Percentiles rank a stretch among this genome's conserved stretches.
Conservation (phyloP, 2,329 filamentous ascomycete species). For the Gaeumannomyces tritici region DNA sequence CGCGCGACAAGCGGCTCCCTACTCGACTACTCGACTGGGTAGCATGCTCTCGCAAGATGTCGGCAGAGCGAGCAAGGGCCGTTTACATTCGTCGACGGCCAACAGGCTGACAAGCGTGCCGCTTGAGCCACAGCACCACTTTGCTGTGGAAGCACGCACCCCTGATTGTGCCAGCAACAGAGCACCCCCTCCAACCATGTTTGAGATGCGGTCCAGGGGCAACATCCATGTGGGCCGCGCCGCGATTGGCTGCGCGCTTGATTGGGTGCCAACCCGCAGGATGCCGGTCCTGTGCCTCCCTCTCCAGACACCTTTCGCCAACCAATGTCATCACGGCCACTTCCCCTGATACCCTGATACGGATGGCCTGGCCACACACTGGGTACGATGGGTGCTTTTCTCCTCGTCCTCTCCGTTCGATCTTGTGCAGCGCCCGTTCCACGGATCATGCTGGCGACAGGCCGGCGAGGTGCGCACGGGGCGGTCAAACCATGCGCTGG, state of each 20-base stretch:
- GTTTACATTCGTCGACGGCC: neutral
- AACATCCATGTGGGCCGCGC: neutral
- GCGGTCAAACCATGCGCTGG: neutral
- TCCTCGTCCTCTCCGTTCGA: too few species aligned
- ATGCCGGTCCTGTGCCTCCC: neutral
- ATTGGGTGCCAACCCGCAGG: neutral
- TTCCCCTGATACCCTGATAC: too few species aligned
- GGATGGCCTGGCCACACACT: neutral
- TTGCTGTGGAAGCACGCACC: neutral
- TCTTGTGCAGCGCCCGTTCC: neutral
- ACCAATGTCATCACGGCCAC: neutral
- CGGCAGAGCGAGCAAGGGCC: too few species aligned
- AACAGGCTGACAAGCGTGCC: neutral
- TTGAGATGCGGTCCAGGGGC: neutral
- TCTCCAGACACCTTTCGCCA: neutral
- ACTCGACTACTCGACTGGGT: too few species aligned
- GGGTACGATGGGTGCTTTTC: too few species aligned
- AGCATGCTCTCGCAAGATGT: too few species aligned
- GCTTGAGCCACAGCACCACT: too few species aligned
- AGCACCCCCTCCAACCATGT: neutral
- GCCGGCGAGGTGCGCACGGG: too few species aligned
- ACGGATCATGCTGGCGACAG: neutral
- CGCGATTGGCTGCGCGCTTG: neutral
- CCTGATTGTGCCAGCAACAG: neutral
- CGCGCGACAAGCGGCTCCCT: too few species aligned